Percentiles rank a stretch among this genome's conserved stretches.
Evolutionary conservation across 352 stramenopile genomes (phyloP).

Genomic region (Pythium insidiosum): DNA sequence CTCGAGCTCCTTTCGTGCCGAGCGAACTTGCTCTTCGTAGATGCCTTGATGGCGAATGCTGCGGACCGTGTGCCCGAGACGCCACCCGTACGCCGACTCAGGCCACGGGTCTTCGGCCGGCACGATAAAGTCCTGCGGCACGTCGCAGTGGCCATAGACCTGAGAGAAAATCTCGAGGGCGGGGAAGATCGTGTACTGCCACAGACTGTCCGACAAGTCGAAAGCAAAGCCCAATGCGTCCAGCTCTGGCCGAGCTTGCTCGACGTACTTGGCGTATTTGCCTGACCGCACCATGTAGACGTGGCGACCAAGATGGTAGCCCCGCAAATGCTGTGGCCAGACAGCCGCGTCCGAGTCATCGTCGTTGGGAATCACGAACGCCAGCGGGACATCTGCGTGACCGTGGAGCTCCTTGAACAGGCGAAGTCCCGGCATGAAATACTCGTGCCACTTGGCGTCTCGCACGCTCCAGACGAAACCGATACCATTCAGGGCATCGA

Average conservation of each 20-base stretch:
- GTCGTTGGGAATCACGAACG: conserved; percentile 41
- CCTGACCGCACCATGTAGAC: conserved; percentile 61
- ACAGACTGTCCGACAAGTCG: conserved; percentile 43
- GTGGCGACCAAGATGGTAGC: conserved; percentile 54
- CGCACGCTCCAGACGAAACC: conserved; percentile 90
- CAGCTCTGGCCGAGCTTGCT: conserved; percentile 29
- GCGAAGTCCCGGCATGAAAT: conserved; percentile 54
- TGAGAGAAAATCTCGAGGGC: conserved; percentile 80
- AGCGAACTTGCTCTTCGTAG: conserved; percentile 72
- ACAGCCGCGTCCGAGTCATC: conserved; percentile 15
- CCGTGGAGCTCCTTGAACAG: conserved; percentile 51
- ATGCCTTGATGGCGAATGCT: conserved; percentile 82
- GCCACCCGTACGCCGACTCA: conserved; percentile 69
- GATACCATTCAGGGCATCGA: conserved; percentile 75
- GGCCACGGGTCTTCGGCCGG: conserved; percentile 70
- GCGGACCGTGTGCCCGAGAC: conserved; percentile 88
- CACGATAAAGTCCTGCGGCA: conserved; percentile 90
- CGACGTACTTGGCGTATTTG: conserved; percentile 43
- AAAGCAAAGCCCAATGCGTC: conserved; percentile 57
- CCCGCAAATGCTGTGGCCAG: conserved; percentile 40
- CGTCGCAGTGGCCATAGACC: conserved; percentile 84
- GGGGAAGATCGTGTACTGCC: conserved; percentile 59
- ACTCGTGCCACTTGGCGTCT: conserved; percentile 63
- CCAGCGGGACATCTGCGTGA: conserved; percentile 46
- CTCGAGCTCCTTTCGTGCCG: conserved; percentile 64